These are phyloP conservation scores for Ambrosia hybrid DNA, from an alignment of 140 eudicot genomes.

Conservation along the genomic window DNA sequence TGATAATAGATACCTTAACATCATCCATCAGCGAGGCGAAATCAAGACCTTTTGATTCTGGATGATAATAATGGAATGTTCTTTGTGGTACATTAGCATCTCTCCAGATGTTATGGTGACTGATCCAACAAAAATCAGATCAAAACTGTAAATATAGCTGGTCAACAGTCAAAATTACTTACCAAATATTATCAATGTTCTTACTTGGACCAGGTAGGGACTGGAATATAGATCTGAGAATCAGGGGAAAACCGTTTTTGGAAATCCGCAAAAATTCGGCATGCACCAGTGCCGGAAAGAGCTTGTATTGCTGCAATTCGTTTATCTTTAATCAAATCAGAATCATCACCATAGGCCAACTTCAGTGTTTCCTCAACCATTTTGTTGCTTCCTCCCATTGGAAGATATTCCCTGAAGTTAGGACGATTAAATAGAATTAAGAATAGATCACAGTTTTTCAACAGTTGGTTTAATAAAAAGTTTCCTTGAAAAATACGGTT, in stretches of 20 bases:
- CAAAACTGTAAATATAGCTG: background rate
- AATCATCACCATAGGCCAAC: slow-evolving; percentile 85
- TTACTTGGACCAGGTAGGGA: slow-evolving; percentile 97
- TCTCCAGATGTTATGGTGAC: slow-evolving; percentile 99
- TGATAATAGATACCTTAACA: slow-evolving; percentile 56
- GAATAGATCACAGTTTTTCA: background rate
- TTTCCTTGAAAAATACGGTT: too few relatives aligned
- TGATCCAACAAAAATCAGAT: slow-evolving; percentile 27
- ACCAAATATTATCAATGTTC: slow-evolving; percentile 10
- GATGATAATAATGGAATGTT: slow-evolving; percentile 86
- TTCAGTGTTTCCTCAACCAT: slow-evolving; percentile 87
- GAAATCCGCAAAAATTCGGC: slow-evolving; percentile 91
- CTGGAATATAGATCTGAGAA: slow-evolving; percentile 88
- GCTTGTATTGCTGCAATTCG: slow-evolving; percentile 93
- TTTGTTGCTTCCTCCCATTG: slow-evolving; percentile 92
- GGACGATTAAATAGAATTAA: slow-evolving; percentile 12
- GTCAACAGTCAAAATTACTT: background rate
- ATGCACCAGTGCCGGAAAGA: slow-evolving; percentile 98
- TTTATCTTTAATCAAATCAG: slow-evolving; percentile 87
- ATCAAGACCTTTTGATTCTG: slow-evolving; percentile 91
- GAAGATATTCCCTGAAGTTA: slow-evolving; percentile 86
- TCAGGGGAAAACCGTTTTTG: slow-evolving; percentile 92
- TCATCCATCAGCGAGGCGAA: slow-evolving; percentile 83
- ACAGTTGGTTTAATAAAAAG: too few relatives aligned
- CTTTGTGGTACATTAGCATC: slow-evolving; percentile 88